phyloP scores from a whole-genome alignment of 108 stramenopile genomes.

The Skeletonema marinoi region DNA sequence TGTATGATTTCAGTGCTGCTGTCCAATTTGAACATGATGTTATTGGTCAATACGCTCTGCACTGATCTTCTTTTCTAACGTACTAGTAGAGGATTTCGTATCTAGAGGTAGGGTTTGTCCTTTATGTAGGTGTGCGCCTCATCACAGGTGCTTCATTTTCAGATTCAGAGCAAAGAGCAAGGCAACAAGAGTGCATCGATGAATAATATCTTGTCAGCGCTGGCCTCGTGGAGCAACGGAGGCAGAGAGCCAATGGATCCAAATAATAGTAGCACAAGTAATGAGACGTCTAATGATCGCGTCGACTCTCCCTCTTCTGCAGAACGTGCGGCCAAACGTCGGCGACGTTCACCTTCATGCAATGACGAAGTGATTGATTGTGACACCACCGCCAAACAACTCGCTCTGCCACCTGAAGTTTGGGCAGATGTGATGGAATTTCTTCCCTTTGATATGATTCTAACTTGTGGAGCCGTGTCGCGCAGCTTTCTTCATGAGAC shows the following conservation, averaged over 20 bases:
- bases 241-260: not conserved
- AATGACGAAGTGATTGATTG: not conserved
- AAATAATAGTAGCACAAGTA: not conserved
- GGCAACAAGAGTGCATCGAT: too few species aligned
- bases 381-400: not conserved
- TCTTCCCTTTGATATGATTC: not conserved
- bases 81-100: too few species aligned
- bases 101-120: too few species aligned
- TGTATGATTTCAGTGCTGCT: too few species aligned
- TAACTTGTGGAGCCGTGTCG: not conserved
- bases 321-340: not conserved
- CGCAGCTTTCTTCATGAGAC: not conserved
- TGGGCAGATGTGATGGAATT: not conserved
- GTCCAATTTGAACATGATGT: too few species aligned
- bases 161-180: too few species aligned
- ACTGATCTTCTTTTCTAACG: too few species aligned
- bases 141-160: too few species aligned
- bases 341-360: not conserved
- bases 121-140: too few species aligned
- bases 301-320: not conserved
- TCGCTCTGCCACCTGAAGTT: not conserved
- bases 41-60: too few species aligned
- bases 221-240: not conserved
- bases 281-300: not conserved
- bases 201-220: too few species aligned